A percentile compares a stretch with the other conserved stretches of the same genome.
phyloP scores from a whole-genome alignment of 148 eudicot species.

The Vaccinium darrowii region DNA sequence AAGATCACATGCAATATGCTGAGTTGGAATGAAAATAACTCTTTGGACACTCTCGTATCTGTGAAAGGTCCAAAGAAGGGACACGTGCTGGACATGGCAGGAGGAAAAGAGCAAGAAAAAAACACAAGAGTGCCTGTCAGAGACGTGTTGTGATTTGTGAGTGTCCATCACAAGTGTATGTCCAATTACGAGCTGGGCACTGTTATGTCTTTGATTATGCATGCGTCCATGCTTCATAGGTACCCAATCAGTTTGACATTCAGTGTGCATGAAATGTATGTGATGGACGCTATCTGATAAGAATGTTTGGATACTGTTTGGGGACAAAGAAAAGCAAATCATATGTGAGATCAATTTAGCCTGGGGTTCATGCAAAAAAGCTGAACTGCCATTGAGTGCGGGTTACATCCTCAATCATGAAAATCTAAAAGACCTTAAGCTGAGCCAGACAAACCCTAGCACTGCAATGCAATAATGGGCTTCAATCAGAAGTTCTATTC shows the following conservation, averaged over 20 bases:
- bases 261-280: not conserved
- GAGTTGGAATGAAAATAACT: not conserved
- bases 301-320: not conserved
- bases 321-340: not conserved
- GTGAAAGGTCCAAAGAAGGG: not conserved
- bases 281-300: not conserved
- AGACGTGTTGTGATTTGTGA: not conserved
- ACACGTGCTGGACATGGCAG: not conserved
- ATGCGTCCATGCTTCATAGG: not conserved
- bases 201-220: not conserved
- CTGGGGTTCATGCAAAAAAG: not conserved
- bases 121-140: not conserved
- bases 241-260: constrained; percentile 3
- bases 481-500: not conserved
- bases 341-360: not conserved
- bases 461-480: not conserved
- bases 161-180: not conserved
- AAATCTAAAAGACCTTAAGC: not conserved
- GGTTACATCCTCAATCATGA: not conserved
- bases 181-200: not conserved
- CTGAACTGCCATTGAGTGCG: not conserved
- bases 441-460: not conserved
- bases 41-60: not conserved
- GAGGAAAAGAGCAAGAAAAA: not conserved
- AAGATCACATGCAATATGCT: not conserved